Percentiles rank a stretch among this genome's conserved stretches.
phyloP scores from a whole-genome alignment of 163 green algal species.

The Botryococcus braunii region DNA sequence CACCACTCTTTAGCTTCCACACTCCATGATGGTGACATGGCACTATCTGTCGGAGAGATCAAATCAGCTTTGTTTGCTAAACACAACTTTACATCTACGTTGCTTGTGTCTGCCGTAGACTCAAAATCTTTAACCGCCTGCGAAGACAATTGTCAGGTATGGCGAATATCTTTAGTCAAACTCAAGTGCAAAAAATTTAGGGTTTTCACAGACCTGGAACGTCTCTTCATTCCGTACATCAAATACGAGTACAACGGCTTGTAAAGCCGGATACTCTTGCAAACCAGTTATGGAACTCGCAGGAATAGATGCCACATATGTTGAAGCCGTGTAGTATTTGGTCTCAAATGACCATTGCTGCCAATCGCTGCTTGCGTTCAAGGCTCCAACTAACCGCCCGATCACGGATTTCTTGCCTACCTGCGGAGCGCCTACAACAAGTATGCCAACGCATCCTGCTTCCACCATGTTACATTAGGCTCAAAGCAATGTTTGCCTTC shows the following conservation, averaged over 20 bases:
- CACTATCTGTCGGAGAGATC: background rate
- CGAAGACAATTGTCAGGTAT: no score
- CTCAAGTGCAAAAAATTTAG: no score
- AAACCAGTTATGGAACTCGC: no score
- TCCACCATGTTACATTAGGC: no score
- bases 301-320: background rate
- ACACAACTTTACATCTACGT: background rate
- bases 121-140: no score
- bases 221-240: slow-evolving; percentile 2
- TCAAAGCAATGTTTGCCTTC: no score
- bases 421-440: background rate
- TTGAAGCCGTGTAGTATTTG: slow-evolving; percentile 5
- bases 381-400: background rate
- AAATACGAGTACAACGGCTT: background rate
- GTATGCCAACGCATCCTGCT: no score
- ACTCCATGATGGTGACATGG: background rate
- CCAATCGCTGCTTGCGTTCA: background rate
- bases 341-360: background rate
- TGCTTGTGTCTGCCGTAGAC: no score
- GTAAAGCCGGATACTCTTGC: background rate
- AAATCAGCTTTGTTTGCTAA: background rate
- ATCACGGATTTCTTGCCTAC: slow-evolving; percentile 1
- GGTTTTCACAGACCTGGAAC: no score
- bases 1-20: slow-evolving; percentile 6
- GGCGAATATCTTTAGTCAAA: no score